These are phyloP conservation scores for Closterium sp. DNA, from an alignment of 139 green algal genomes.

Conservation along the genomic window DNA sequence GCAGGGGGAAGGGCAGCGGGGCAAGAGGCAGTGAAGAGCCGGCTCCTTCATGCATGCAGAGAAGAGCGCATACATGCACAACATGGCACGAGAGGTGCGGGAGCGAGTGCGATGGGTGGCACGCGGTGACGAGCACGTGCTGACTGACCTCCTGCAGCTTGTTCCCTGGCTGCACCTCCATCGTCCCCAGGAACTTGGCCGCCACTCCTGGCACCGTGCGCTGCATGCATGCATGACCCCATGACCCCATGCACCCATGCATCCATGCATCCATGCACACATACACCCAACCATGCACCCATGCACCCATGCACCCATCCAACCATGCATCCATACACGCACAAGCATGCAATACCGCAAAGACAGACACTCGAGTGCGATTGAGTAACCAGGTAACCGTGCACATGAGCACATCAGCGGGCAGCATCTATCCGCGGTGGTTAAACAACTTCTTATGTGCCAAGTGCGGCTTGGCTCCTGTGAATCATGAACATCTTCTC, in stretches of 20 bases:
- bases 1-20: not conserved
- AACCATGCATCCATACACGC: too few species aligned
- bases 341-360: too few species aligned
- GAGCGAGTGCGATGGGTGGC: not conserved
- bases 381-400: not conserved
- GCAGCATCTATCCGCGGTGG: too few species aligned
- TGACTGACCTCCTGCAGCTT: not conserved
- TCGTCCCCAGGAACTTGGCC: slow-evolving; percentile 15
- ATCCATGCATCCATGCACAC: not conserved
- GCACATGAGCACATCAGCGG: too few species aligned
- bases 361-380: not conserved
- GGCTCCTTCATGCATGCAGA: too few species aligned
- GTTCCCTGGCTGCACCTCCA: not conserved
- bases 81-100: not conserved
- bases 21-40: not conserved
- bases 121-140: too few species aligned
- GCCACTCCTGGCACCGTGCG: not conserved
- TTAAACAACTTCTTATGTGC: too few species aligned
- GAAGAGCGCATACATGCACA: not conserved
- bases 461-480: too few species aligned
- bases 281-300: not conserved
- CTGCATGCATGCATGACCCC: not conserved
- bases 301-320: too few species aligned
- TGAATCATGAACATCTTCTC: too few species aligned
- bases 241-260: too few species aligned